phyloP scores from a whole-genome alignment of 345 rosid genomes.

The Arabis hirsuta region DNA sequence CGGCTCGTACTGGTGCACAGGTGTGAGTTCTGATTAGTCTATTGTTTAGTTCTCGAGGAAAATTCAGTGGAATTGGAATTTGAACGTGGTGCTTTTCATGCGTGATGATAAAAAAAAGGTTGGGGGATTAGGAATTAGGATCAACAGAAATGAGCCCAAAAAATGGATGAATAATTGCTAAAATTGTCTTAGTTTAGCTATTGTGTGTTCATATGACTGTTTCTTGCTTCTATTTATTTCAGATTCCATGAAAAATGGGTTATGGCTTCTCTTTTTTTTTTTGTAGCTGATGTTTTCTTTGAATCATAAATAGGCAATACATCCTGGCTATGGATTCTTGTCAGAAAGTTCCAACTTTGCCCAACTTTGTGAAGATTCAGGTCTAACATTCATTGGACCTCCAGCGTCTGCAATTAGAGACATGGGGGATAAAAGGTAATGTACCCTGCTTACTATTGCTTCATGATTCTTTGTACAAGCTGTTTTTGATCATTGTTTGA shows the following conservation, averaged over 20 bases:
- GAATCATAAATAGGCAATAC: conserved; percentile 67
- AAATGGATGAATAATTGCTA: not conserved
- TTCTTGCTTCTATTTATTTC: conserved; percentile 3
- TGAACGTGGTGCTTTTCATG: not conserved
- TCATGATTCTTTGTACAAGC: not conserved
- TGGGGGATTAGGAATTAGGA: not conserved
- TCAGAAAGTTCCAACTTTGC: conserved; percentile 90
- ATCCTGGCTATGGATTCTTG: conserved; percentile 91
- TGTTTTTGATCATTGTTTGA: not conserved
- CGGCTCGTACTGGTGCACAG: conserved; percentile 84
- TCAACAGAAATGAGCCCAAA: not conserved
- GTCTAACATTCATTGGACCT: conserved; percentile 84
- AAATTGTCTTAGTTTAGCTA: not conserved
- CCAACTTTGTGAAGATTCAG: conserved; percentile 77
- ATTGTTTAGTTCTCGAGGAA: conserved; percentile 5
- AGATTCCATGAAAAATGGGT: conserved; percentile 7
- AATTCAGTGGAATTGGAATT: not conserved
- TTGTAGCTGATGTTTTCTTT: conserved; percentile 36
- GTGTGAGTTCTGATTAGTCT: conserved; percentile 40
- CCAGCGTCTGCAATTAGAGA: conserved; percentile 92
- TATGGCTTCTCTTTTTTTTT: conserved; percentile 5
- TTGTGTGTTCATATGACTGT: not conserved
- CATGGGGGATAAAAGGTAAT: conserved; percentile 97
- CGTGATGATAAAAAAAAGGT: too few relatives aligned
- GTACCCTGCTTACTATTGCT: not conserved